phyloP scores from a whole-genome alignment of 78 protist genomes.

The Andalucia godoyi region DNA sequence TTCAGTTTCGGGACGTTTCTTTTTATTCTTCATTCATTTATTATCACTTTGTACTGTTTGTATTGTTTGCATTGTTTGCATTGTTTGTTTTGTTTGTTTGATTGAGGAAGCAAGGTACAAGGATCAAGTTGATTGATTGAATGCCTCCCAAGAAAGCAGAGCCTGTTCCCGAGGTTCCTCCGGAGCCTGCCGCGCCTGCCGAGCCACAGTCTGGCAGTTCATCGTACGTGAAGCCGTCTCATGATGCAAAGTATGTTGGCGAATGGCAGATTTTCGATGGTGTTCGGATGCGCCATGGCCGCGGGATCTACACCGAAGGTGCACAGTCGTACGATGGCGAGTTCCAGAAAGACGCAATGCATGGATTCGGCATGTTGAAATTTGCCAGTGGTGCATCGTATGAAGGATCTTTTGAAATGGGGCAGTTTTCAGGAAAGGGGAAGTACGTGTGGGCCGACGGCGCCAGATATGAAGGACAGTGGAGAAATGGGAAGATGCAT shows the following conservation, averaged over 20 bases:
- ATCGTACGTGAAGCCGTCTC: too few relatives aligned
- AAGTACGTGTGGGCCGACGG: constrained; percentile 43
- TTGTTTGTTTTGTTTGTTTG: too few relatives aligned
- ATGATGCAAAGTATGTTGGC: neutral
- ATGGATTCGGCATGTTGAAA: constrained; percentile 11
- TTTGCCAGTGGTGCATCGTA: constrained; percentile 12
- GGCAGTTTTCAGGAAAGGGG: constrained; percentile 15
- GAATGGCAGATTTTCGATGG: neutral
- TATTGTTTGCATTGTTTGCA: too few relatives aligned
- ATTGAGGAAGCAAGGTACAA: too few relatives aligned
- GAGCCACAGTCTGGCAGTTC: too few relatives aligned
- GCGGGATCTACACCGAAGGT: neutral
- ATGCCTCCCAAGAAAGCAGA: too few relatives aligned
- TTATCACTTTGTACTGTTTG: too few relatives aligned
- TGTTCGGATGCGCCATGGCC: neutral
- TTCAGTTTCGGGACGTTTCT: too few relatives aligned
- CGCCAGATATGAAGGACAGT: constrained; percentile 52
- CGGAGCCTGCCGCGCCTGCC: too few relatives aligned
- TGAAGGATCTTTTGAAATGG: constrained; percentile 28
- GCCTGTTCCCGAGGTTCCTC: too few relatives aligned
- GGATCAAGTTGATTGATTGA: too few relatives aligned
- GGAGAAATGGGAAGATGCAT: constrained; percentile 51
- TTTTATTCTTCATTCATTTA: too few relatives aligned
- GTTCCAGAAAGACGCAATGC: constrained; percentile 9
- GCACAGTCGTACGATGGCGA: constrained; percentile 19